These are phyloP conservation scores for Backusella circina DNA, from an alignment of 192 early-diverging fungal species.

Conservation along the genomic window DNA sequence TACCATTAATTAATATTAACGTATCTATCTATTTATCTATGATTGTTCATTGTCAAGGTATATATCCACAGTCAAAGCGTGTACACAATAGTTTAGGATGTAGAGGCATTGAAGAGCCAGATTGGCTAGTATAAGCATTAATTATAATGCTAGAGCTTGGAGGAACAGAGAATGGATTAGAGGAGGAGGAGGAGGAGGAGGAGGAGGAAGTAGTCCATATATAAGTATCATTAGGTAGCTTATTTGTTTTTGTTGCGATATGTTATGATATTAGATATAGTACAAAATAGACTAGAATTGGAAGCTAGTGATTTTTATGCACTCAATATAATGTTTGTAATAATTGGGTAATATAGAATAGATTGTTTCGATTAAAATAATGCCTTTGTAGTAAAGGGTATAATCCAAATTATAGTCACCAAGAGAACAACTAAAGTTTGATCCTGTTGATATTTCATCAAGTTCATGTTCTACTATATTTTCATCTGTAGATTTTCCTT, in stretches of 20 bases:
- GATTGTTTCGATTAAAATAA: no score
- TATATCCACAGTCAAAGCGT: conserved; percentile 2
- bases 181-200: not conserved
- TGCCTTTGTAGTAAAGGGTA: not conserved
- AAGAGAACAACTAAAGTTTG: conserved; percentile 2
- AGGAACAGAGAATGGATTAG: not conserved
- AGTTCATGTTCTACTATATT: not conserved
- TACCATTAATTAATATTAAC: not conserved
- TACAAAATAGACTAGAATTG: not conserved
- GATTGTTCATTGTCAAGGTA: not conserved
- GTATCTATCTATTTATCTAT: not conserved
- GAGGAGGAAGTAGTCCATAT: not conserved
- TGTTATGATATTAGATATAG: not conserved
- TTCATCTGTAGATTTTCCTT: not conserved
- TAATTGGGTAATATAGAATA: not conserved
- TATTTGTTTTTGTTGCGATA: not conserved
- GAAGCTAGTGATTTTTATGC: conserved; percentile 4
- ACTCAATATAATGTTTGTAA: conserved; percentile 4
- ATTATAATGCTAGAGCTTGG: not conserved
- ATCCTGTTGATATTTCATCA: not conserved
- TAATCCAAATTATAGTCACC: conserved; percentile 1
- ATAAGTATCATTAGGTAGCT: no score
- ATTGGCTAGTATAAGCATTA: not conserved
- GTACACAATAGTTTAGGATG: not conserved
- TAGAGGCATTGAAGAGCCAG: conserved; percentile 5